Evolutionary conservation across 2,329 filamentous ascomycete species (phyloP), one percentile per base, ranked within the genome.

Genomic region (Chaetomiaceae sp.): DNA sequence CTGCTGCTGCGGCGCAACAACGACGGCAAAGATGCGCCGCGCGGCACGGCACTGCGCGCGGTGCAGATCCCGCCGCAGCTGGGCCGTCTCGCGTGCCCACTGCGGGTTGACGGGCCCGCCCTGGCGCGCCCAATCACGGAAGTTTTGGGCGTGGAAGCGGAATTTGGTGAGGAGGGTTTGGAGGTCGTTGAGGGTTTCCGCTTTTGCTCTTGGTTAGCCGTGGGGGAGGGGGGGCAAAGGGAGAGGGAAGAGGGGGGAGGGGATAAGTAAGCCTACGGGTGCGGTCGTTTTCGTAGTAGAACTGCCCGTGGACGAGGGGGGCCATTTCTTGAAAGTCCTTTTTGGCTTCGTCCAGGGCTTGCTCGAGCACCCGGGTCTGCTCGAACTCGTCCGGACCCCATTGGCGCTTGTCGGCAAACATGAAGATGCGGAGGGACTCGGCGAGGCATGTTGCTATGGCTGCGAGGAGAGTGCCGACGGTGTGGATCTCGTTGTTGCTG

Each of bases 321-420:
- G 73, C 73, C 52, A 83, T 68, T 60, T 78, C 73, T 66, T 82
- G 79, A 56, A 82, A 83, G 66, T 83, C 79, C 63, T 72, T 74
- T 66, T 76, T 79, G 50, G 79, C 79, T 58, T 81, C 77, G 62
- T 81, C 77, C 45, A 83, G 70, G n/a, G 73, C 70, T 31, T 72
- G 68, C 59, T 81, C 74, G 48, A 83, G 69, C 43, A 76, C 73
- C 50, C 73, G 75, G 51, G 76, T 64, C 67, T 82, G 79, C 61
- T 82, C 78, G 62, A 79, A 75, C 68, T 82, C 79, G 69, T 81
- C 78, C 19, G 71, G 68, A 0, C 74, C 76, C 79, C 79, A 82
- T 55, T 76, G 73, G 39, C 73, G 72, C 66, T 81, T 81, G 65
- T 82, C 79, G 59, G 78, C 73, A 58, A 78, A 72, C 66, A 71